Base-by-base conservation (phyloP, 2,329 filamentous ascomycete species). In the Penicillium frequentans region DNA sequence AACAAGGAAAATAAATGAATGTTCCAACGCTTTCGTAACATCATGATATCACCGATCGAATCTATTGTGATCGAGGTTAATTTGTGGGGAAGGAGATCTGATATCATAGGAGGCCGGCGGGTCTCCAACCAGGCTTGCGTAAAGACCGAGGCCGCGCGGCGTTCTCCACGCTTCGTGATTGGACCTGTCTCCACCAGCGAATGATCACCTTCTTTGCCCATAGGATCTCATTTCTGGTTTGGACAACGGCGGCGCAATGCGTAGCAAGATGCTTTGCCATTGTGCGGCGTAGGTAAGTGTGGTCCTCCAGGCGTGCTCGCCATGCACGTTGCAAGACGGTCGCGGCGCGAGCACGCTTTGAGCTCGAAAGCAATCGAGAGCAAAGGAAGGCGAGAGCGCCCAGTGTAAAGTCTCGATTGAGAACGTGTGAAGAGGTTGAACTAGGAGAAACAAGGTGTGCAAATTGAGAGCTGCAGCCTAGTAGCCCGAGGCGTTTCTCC, bases 321-420 rank as follows among this genome's bases (percentile, higher is more conserved):
- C 80, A 86, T 7, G 76, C 75, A 16, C 73, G 72, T 65, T 87
- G 84, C 16, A 88, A 77, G 0, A 74, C 74, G 2, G 73, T 67
- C 0, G 84, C 83, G 2, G 84, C 84, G 44, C 80, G 78, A 56
- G 78, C 73, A 13, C 72, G 73, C 55, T 76, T 76, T 1, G 79
- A 78, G 6, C 83, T 75, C 0, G 81, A 78, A 3, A 87, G 73
- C 1, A 87, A 73, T 42, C 84, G 79, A 4, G 82, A 85, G 43
- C 83, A 84, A 6, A 88, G 78, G 67, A 86, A 86, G 4, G 84
- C 78, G 8, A 88, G 79, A 3, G 82, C 79, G 2, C 82, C 79
- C 26, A 86, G 68, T 0, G 82, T 84, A 59, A 84, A 86, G 62
- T 82, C 79, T 26, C 74, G 74, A 55, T 81, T 79, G 13, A 84